Evolutionary conservation across 2,329 filamentous ascomycete genomes (phyloP).

Genomic region (Apiospora koreana): DNA sequence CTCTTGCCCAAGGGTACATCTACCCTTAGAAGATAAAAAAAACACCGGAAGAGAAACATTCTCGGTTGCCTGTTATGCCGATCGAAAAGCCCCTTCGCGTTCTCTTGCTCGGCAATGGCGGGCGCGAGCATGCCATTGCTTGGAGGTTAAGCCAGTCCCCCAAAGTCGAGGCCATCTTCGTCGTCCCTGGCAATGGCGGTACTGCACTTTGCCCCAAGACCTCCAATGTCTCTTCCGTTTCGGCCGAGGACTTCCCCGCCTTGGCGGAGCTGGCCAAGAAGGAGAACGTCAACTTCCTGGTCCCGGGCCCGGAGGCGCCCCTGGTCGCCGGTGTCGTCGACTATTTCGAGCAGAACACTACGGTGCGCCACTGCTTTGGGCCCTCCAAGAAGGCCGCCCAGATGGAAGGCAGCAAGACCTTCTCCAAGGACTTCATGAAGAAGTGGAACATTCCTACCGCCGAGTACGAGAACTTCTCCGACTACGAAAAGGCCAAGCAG

Average conservation of each 20-base stretch:
- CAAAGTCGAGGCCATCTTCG: slow-evolving; percentile 73
- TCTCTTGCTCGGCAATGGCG: slow-evolving; percentile 89
- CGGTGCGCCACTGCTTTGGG: slow-evolving; percentile 80
- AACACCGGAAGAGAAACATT: neutral
- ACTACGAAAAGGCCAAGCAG: slow-evolving; percentile 69
- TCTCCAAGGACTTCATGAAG: slow-evolving; percentile 98
- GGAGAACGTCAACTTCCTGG: slow-evolving; percentile 76
- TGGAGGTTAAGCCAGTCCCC: slow-evolving; percentile 91
- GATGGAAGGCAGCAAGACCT: slow-evolving; percentile 96
- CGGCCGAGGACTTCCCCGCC: slow-evolving; percentile 73
- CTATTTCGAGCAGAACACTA: slow-evolving; percentile 64
- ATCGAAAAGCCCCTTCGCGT: slow-evolving; percentile 56
- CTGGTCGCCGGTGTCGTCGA: slow-evolving; percentile 87
- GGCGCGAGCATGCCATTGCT: slow-evolving; percentile 89
- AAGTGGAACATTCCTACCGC: slow-evolving; percentile 88
- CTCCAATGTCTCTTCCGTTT: slow-evolving; percentile 69
- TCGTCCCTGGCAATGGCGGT: slow-evolving; percentile 82
- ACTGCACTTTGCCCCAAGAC: slow-evolving; percentile 72
- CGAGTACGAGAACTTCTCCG: slow-evolving; percentile 83
- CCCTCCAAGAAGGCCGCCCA: slow-evolving; percentile 80
- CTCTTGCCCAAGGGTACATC: neutral
- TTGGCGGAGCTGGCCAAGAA: slow-evolving; percentile 76
- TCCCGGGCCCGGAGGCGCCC: slow-evolving; percentile 92
- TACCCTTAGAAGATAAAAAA: neutral
- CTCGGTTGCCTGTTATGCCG: slow-evolving; percentile 22